Base-by-base conservation (phyloP, 78 protist species). In the Dictyostelium discoideum region DNA sequence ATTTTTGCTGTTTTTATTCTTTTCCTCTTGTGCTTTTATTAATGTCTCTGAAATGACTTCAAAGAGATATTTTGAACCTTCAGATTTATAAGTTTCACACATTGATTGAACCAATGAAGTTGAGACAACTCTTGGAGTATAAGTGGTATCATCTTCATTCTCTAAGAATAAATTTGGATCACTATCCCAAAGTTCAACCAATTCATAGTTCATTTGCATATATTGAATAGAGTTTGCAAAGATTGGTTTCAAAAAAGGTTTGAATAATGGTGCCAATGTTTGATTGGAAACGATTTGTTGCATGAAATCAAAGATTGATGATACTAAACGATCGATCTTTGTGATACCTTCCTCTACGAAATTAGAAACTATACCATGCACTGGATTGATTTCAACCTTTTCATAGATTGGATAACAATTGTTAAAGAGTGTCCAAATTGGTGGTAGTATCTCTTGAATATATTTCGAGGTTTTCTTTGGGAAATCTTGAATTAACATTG, bases 351-450 rank as follows among this genome's bases (percentile, higher is more conserved):
- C 72, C 32, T 86, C 92, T 24, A 69, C 48, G 6, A 60, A 48
- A 54, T 29, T 80, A 22, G 29, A 24, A 44, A 57, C n/a, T 22
- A 39, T 57, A 18, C 84, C 94, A 32, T 89, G 84, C 37, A 67
- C 22, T 46, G 81, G 81, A 57, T 80, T 74, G 73, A 65, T 80
- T 60, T 65, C 79, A 42, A 37, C 18, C n/a, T 67, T 57, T 22
- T 89, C 94, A 69, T 81, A 89, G 87, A 67, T 13, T 46, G 81
- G 81, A n/a, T 44, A 67, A 13, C 40, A 89, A 3, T 22, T 16
- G 37, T 79, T 57, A 48, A 89, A 89, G 32, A 89, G 69, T 11
- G 74, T 32, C 94, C 94, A 89, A n/a, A 89, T 14, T 3, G 86
- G 82, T 32, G 94, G 9, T 0, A 89, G 16, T 11, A 89, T 10